Evolutionary conservation across 2,329 filamentous ascomycete genomes (phyloP), one percentile per base, ranked within the genome.

Genomic region (Fusarium sp.): DNA sequence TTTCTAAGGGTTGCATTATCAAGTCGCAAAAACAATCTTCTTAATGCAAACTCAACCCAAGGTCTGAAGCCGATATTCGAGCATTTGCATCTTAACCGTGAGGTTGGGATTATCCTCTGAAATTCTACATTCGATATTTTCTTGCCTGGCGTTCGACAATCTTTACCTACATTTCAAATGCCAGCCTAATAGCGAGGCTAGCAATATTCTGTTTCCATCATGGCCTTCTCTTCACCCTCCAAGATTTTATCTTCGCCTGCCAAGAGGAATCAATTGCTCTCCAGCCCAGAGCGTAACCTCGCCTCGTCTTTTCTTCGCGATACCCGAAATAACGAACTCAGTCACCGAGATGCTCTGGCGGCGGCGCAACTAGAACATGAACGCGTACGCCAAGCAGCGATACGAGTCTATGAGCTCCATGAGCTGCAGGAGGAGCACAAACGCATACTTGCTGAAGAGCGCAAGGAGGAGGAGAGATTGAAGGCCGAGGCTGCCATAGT

Each of bases 311-410:
- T 93, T 28, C 89, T 93, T 62, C 82, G 83, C 42, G 86, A 89
- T 53, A 84, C 87, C 31, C 85, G 87, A 37, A 89, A 92, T 67
- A 87, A 86, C 34, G 89, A 90, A 75, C 82, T 86, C 51, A 84
- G 83, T 58, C 90, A 93, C 75, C 84, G 86, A 61, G 86, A 89
- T 71, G 90, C 91, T 16, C 85, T 95, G 18, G 87, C 86, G 46
- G 86, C 86, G 48, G 90, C 90, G 6, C 88, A 88, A 50, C 83
- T 84, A 16, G 87, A 91, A 74, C 92, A 94, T 77, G 87, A 91
- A 39, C 84, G 87, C 28, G 86, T 95, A 13, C 84, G 85, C 28
- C 79, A 84, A 56, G 79, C 79, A 30, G 86, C 86, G 10, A 77
- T 86, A 37, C 79, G 81, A 18, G 83, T 84, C 9, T 84, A 81